Evolutionary conservation across 163 green algal genomes (phyloP).

Genomic region (Scenedesmus sp.): DNA sequence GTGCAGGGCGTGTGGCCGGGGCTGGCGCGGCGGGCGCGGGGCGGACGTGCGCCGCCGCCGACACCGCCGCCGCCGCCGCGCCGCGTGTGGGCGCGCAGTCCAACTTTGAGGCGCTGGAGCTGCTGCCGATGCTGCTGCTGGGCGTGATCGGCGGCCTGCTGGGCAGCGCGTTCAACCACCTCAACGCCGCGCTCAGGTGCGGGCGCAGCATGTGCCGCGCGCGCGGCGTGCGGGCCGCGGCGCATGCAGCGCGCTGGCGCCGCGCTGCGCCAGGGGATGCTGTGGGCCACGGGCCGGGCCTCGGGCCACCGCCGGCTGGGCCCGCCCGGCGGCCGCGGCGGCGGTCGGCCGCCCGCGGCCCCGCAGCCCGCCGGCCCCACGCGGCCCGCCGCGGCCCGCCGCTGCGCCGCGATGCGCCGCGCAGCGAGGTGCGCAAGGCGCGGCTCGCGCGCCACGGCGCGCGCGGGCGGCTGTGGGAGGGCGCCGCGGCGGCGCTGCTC

Average conservation of each 20-base stretch:
- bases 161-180: conserved; percentile 75
- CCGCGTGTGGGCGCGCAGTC: conserved; percentile 36
- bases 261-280: no score
- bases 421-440: conserved; percentile 55
- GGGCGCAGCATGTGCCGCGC: neutral
- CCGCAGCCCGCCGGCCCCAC: no score
- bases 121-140: conserved; percentile 83
- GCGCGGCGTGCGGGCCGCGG: no score
- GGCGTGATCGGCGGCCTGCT: conserved; percentile 82
- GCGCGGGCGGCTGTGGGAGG: conserved; percentile 63
- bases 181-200: no score
- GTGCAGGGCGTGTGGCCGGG: no score
- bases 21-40: no score
- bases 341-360: no score
- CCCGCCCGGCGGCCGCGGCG: neutral
- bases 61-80: no score
- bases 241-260: neutral
- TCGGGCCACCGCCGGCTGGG: no score
- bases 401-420: no score
- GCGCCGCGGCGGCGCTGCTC: conserved; percentile 59
- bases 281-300: no score
- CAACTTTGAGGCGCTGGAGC: conserved; percentile 73
- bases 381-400: conserved; percentile 48
- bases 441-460: conserved; percentile 30
- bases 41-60: no score